Base-by-base conservation (phyloP, 2,329 filamentous ascomycete genomes). In the Apiospora pterosperma region DNA sequence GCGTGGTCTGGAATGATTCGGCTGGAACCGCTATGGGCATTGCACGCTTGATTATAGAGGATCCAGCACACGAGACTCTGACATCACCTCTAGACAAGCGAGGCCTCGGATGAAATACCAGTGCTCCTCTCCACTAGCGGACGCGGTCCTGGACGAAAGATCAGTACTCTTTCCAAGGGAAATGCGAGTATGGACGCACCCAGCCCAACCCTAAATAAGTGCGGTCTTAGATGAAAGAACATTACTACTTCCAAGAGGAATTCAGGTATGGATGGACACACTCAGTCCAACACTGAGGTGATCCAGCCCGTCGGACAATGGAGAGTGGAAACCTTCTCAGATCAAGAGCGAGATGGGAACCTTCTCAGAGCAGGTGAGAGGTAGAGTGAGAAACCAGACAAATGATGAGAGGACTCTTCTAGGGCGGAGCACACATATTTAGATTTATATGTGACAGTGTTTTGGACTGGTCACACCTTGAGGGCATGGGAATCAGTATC, bases 41-140 rank as follows among this genome's bases (percentile, higher is more conserved):
- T 58, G 86, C 85, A 19, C 81, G 86, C 14, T 77, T 89, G 2
- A 73, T 89, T 2, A 78, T 88, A n/a, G 85, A 88, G 62, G 85
- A 87, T 67, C 75, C 76, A 4, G 78, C 69, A 59, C 67, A 66
- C 31, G 73, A 75, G 34, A 62, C 69, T 11, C 14, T 62, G 23
- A 25, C n/a, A 36, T 55, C 69, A 12, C 63, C 66, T 34, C 62
- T 67, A 5, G 74, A 76, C 28, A 70, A 70, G 64, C 69, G 74
- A 44, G 74, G 74, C 25, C 67, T 70, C 41, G 72, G 73, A 44
- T 75, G 69, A 73, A 36, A 34, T 12, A 55, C 11, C 21, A 21
- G n/a, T 16, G 7, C 42, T 34, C 16, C 25, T 4, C 34, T 55
- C 25, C 14, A 48, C 42, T 28, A 48, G 5, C 23, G 28, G 23